Percentiles rank a stretch among this genome's conserved stretches.
Conservation (phyloP, 2,329 filamentous ascomycete genomes). For the Clarireedia homoeocarpa region DNA sequence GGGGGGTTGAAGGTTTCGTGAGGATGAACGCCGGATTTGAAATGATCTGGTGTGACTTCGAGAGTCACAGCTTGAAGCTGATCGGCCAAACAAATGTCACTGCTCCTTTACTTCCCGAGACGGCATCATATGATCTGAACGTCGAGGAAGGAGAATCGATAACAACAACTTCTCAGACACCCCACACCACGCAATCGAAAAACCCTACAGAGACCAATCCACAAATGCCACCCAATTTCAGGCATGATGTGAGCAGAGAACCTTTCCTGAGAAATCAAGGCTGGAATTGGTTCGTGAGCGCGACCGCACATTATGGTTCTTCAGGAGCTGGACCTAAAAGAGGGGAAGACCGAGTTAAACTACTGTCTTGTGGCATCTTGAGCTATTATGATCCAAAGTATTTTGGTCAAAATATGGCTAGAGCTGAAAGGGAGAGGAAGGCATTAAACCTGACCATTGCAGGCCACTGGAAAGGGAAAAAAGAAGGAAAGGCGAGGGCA, state of each 20-base stretch:
- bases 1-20: conserved; percentile 43
- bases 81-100: conserved; percentile 40
- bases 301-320: conserved; percentile 36
- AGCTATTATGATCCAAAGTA: conserved; percentile 38
- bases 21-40: conserved; percentile 46
- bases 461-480: conserved; percentile 33
- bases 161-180: conserved; percentile 31
- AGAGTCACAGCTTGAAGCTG: conserved; percentile 35
- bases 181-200: conserved; percentile 21
- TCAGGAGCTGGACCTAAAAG: conserved; percentile 31
- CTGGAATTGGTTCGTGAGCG: conserved; percentile 40
- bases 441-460: conserved; percentile 35
- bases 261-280: conserved; percentile 34
- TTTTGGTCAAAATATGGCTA: conserved; percentile 25
- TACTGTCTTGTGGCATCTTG: conserved; percentile 36
- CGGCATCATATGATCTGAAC: conserved; percentile 8
- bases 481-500: conserved; percentile 20
- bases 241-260: conserved; percentile 26
- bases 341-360: conserved; percentile 36
- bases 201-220: conserved; percentile 28
- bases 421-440: conserved; percentile 30
- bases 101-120: conserved; percentile 31
- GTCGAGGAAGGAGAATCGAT: conserved; percentile 13
- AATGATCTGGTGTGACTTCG: conserved; percentile 45
- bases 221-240: conserved; percentile 33